Base-by-base conservation (phyloP, 768 basidiomycete species). In the Boletus speciosus region DNA sequence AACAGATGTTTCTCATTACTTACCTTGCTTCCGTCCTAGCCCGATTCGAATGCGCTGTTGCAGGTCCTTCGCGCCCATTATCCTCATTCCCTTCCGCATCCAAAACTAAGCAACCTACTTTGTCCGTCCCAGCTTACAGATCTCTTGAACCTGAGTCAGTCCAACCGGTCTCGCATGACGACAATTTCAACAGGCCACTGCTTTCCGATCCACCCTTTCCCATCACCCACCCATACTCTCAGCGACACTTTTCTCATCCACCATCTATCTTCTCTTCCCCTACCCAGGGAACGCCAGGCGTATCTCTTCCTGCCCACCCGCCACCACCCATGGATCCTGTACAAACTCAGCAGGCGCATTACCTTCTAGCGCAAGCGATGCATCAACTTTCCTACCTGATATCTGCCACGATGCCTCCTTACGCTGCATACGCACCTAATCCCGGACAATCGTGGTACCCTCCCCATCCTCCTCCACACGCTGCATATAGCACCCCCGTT, bases 351-450 rank as follows among this genome's bases (percentile, higher is more conserved):
- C 68, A 75, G n/a, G 69, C 68, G 31, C 74, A 76, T 19, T 64
- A 65, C 42, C 63, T 70, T 44, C 47, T 76, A 35, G 67, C 67
- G 6, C 77, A 76, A 54, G 74, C 75, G 12, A 71, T 77, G 65
- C 72, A 75, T 6, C 68, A 74, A 35, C 59, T 77, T 31, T 71
- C 76, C 16, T 78, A 71, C 52, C 45, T 77, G 11, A 58, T 77
- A 51, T 72, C 69, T 34, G 51, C 63, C 8, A 62, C 67, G 0
- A 65, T 73, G 41, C 66, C 64, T 27, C 31, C 66, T 49, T 70
- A 61, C n/a, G 14, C 54, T 47, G 41, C 47, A 47, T 66, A 58
- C 43, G 23, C 52, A 29, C 39, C 57, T 16, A 61, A 54, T 45
- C 58, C 65, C 5, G 59, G 60, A 23, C 64, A 65, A n/a, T 47